Conservation (phyloP, 2,329 filamentous ascomycete species). For the Podosphaera xanthii region DNA sequence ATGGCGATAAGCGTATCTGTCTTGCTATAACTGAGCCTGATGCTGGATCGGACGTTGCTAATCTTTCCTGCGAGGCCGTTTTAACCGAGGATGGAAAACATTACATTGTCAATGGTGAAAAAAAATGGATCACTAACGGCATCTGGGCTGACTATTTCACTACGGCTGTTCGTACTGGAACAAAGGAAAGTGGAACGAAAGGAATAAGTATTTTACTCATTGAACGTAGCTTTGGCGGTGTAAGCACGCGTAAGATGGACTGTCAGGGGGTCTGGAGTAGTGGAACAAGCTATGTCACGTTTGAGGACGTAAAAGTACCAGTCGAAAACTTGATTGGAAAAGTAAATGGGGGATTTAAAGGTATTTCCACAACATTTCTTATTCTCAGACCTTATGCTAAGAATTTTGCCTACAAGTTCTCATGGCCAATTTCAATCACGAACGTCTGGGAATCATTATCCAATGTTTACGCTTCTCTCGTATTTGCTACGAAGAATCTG, state of each 20-base stretch:
- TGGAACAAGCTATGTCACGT: constrained; percentile 92
- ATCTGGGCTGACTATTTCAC: constrained; percentile 97
- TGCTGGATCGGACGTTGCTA: constrained; percentile 85
- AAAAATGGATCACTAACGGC: constrained; percentile 99
- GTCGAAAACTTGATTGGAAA: constrained; percentile 98
- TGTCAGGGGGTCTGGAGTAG: constrained; percentile 93
- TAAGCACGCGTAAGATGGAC: constrained; percentile 88
- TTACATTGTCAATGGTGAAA: constrained; percentile 98
- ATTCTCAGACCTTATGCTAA: constrained; percentile 2
- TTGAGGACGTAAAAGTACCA: constrained; percentile 96
- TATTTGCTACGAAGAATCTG: constrained; percentile 87
- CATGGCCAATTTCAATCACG: constrained; percentile 99
- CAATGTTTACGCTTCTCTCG: constrained; percentile 88
- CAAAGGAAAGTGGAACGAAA: constrained; percentile 57
- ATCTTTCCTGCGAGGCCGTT: constrained; percentile 87
- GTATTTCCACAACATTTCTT: constrained; percentile 18
- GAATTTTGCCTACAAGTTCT: constrained; percentile 35
- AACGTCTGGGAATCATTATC: constrained; percentile 96
- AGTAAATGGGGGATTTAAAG: constrained; percentile 91
- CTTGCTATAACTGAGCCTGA: constrained; percentile 93
- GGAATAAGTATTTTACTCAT: constrained; percentile 80
- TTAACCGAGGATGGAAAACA: constrained; percentile 89
- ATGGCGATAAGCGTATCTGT: constrained; percentile 91
- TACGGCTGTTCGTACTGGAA: constrained; percentile 72
- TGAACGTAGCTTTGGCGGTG: constrained; percentile 62